Conservation (phyloP, 2,329 filamentous ascomycete genomes). For the Claviceps sp. region DNA sequence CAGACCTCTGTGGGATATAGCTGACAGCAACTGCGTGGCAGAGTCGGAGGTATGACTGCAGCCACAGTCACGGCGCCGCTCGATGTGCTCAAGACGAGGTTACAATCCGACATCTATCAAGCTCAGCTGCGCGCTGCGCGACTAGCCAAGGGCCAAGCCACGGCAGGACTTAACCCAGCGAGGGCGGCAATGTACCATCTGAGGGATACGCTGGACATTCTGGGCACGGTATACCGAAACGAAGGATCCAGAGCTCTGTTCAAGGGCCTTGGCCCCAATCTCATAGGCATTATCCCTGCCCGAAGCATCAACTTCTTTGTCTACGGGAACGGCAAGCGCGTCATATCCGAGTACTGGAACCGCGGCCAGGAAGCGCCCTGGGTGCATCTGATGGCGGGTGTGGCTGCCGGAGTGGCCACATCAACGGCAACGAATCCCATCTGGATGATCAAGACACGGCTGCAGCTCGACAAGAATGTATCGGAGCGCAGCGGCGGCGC, state of each 20-base stretch:
- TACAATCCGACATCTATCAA: slow-evolving; percentile 93
- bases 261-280: slow-evolving; percentile 82
- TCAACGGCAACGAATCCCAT: slow-evolving; percentile 91
- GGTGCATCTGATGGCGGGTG: slow-evolving; percentile 67
- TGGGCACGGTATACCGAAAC: slow-evolving; percentile 62
- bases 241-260: slow-evolving; percentile 84
- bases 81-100: slow-evolving; percentile 82
- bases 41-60: slow-evolving; percentile 79
- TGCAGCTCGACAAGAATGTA: slow-evolving; percentile 82
- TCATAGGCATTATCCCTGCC: slow-evolving; percentile 80
- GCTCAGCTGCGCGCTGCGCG: slow-evolving; percentile 59
- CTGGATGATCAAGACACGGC: slow-evolving; percentile 86
- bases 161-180: slow-evolving; percentile 41
- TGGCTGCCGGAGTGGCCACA: slow-evolving; percentile 68
- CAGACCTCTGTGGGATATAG: background rate
- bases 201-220: slow-evolving; percentile 72
- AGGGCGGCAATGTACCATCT: slow-evolving; percentile 62
- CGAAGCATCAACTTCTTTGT: slow-evolving; percentile 88
- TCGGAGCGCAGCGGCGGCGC: slow-evolving; percentile 44
- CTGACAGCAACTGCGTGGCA: slow-evolving; percentile 22
- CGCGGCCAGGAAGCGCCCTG: slow-evolving; percentile 53
- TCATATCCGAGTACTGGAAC: slow-evolving; percentile 66
- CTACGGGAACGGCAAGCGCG: slow-evolving; percentile 80
- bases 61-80: slow-evolving; percentile 88
- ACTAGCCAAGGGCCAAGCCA: slow-evolving; percentile 39